Evolutionary conservation across 176 grass and related monocot species (phyloP).

Genomic region (Bolboschoenus planiculmis): DNA sequence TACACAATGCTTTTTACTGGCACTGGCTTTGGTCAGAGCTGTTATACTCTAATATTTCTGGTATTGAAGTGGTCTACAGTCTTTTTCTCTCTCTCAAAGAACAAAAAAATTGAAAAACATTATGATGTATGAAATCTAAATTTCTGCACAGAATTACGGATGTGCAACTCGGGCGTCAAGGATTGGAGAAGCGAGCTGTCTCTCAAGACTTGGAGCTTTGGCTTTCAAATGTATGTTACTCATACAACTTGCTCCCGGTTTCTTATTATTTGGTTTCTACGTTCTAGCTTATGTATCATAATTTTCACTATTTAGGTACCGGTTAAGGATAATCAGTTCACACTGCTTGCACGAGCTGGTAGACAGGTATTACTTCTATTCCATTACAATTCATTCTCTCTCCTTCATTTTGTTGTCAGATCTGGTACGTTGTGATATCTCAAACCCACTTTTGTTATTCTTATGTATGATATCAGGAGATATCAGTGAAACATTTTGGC

Average conservation of each 20-base stretch:
- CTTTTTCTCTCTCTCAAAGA: background rate
- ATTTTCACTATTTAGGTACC: constrained; percentile 44
- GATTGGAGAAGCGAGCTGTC: constrained; percentile 84
- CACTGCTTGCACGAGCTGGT: constrained; percentile 92
- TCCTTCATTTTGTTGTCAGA: background rate
- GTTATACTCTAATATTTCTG: background rate
- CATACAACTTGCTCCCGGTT: background rate
- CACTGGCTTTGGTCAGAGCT: too few species aligned
- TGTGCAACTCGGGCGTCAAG: constrained; percentile 68
- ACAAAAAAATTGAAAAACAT: background rate
- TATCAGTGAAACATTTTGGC: background rate
- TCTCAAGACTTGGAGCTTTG: constrained; percentile 97
- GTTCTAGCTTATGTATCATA: constrained; percentile 6
- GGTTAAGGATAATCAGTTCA: constrained; percentile 83
- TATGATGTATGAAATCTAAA: background rate
- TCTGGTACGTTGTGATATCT: background rate
- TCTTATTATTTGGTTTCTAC: background rate
- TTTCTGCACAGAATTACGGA: constrained; percentile 65
- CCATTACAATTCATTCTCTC: background rate
- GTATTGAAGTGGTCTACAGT: background rate
- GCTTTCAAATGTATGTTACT: constrained; percentile 72
- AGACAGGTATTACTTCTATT: constrained; percentile 60
- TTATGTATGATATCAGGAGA: background rate
- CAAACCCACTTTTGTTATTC: background rate
- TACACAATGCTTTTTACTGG: background rate